These are phyloP conservation scores for Colletotrichum sp. DNA, from an alignment of 2,329 filamentous ascomycete species.

Conservation along the genomic window DNA sequence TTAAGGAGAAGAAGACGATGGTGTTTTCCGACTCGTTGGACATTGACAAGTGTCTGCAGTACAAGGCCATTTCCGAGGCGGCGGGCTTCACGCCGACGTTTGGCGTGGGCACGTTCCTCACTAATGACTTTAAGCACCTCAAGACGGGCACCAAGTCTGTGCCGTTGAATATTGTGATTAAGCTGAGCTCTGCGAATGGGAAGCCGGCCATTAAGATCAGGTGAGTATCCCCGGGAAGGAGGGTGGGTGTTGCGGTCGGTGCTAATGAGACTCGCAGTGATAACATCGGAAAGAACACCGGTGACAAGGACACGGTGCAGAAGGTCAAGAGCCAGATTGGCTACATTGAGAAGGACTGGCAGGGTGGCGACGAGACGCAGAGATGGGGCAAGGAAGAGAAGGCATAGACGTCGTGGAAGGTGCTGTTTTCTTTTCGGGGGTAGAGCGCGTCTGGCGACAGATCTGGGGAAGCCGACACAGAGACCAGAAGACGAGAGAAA, in stretches of 20 bases:
- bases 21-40: conserved; percentile 97
- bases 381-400: conserved; percentile 72
- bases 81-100: conserved; percentile 86
- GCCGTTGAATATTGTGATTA: conserved; percentile 97
- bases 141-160: conserved; percentile 81
- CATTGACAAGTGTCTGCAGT: conserved; percentile 88
- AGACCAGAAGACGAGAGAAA: neutral
- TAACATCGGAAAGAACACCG: conserved; percentile 94
- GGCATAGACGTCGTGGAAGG: conserved; percentile 12
- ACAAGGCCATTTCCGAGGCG: conserved; percentile 82
- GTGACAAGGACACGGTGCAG: conserved; percentile 78
- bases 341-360: conserved; percentile 86
- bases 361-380: conserved; percentile 80
- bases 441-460: conserved; percentile 15
- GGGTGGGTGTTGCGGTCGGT: neutral
- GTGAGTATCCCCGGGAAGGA: conserved; percentile 27
- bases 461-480: neutral
- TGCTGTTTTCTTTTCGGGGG: neutral
- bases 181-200: conserved; percentile 84
- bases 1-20: conserved; percentile 83
- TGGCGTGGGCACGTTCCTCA: conserved; percentile 94
- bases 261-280: conserved; percentile 50
- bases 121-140: conserved; percentile 85
- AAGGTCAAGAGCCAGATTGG: conserved; percentile 86
- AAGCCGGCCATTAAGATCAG: conserved; percentile 89